Evolutionary conservation across 2,329 filamentous ascomycete species (phyloP).

Genomic region (Rhynchosporium agropyri): DNA sequence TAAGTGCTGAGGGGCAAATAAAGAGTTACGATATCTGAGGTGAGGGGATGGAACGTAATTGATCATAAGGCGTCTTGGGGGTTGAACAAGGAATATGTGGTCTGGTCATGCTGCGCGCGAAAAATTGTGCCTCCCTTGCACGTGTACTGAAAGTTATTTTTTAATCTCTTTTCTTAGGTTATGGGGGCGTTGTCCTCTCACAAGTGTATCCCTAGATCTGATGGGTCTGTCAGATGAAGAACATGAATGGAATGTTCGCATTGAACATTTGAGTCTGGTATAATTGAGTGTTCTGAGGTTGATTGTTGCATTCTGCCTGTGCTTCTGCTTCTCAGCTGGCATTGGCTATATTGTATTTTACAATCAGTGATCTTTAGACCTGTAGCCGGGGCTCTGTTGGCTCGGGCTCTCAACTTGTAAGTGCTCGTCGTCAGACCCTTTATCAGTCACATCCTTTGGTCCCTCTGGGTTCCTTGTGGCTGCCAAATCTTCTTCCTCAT

Average conservation of each 20-base stretch:
- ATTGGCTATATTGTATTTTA: not conserved
- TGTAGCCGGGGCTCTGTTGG: not conserved
- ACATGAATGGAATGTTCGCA: slow-evolving; percentile 5
- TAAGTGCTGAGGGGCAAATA: slow-evolving; percentile 57
- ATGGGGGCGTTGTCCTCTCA: slow-evolving; percentile 17
- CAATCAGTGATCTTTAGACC: not conserved
- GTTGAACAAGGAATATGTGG: slow-evolving; percentile 33
- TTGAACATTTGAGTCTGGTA: not conserved
- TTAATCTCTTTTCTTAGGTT: slow-evolving; percentile 22
- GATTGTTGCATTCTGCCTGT: too few relatives aligned
- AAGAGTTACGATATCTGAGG: slow-evolving; percentile 48
- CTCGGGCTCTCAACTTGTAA: slow-evolving; percentile 10
- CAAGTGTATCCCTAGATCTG: slow-evolving; percentile 34
- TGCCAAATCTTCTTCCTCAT: not conserved
- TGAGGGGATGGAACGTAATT: slow-evolving; percentile 29
- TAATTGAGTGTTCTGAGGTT: too few relatives aligned
- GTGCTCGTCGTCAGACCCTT: not conserved
- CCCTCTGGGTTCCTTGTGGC: not conserved
- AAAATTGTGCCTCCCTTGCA: slow-evolving; percentile 30
- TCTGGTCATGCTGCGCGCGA: slow-evolving; percentile 23
- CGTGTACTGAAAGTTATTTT: slow-evolving; percentile 12
- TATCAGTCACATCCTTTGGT: not conserved
- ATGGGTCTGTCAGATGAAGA: slow-evolving; percentile 23
- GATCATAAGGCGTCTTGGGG: slow-evolving; percentile 36
- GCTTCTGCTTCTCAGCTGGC: not conserved